Evolutionary conservation across 2,329 filamentous ascomycete genomes (phyloP), one percentile per base, ranked within the genome.

Genomic region (Pyricularia sp.): DNA sequence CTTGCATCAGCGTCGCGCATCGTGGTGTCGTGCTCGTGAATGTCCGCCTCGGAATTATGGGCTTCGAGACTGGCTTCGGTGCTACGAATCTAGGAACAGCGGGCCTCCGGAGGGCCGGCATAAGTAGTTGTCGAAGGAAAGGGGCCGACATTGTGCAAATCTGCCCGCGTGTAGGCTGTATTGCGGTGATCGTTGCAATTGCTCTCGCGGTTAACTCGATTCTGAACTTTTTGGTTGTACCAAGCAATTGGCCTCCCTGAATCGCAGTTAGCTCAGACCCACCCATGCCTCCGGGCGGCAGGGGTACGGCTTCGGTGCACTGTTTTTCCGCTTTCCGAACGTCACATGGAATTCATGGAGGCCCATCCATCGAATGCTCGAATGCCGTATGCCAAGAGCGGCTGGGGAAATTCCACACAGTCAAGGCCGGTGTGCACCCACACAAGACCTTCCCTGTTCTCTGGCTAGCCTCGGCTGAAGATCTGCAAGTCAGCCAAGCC

Each of bases 1-100:
- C 86, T 75, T 92, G 89, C 78, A 88, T 91, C 70, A 89, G 81
- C 9, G 89, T 92, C 65, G 88, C 85, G 69, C 78, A 77, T 65
- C 78, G 79, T 33, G 78, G 71, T 0, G 84, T 77, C 0, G 87
- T 72, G 67, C 74, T 72, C 40, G 74, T 73, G 64, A 75, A 72
- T 62, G 74, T 70, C 62, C 76, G 72, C 66, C 70, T 70, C 65
- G 65, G 66, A 72, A 69, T 72, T 71, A 70, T 72, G 68, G 68
- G 71, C 68, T 68, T 72, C 70, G 61, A 75, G 73, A 60, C 55
- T 24, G 55, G 73, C 71, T 63, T 62, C 12, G 65, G 40, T 22
- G 40, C 55, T 31, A 19, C 3, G 26, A 55, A 24, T 44, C 44
- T 26, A 2, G 66, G 49, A 1, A 57, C 8, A 30, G 30, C 44